Conservation (phyloP, 768 basidiomycete species). For the Paxillus involutus region DNA sequence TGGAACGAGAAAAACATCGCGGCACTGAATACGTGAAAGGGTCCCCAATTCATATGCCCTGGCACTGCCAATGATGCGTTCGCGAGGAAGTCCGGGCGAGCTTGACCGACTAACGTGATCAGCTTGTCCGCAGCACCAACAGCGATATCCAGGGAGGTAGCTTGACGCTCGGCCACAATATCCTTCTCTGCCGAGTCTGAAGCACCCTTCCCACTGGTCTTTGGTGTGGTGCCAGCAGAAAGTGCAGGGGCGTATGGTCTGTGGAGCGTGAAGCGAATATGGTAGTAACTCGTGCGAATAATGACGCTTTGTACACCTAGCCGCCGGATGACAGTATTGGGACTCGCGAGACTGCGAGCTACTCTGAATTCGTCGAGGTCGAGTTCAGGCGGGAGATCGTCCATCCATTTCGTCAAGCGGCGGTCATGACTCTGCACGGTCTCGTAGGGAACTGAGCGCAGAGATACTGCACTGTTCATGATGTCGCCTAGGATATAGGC, state of each 20-base stretch:
- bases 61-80: conserved; percentile 70
- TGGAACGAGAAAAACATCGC: conserved; percentile 94
- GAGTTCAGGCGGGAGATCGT: conserved; percentile 70
- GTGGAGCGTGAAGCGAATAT: conserved; percentile 84
- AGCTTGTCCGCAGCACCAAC: conserved; percentile 76
- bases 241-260: conserved; percentile 60
- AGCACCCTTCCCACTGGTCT: conserved; percentile 24
- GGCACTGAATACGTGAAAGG: conserved; percentile 82
- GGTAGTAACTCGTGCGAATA: conserved; percentile 73
- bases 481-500: conserved; percentile 81
- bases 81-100: conserved; percentile 72
- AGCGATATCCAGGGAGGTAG: conserved; percentile 70
- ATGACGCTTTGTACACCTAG: conserved; percentile 81
- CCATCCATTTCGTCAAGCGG: conserved; percentile 72
- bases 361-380: conserved; percentile 76
- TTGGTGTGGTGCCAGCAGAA: conserved; percentile 19
- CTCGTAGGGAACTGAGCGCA: conserved; percentile 77
- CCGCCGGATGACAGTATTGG: conserved; percentile 57
- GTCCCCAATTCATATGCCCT: conserved; percentile 82
- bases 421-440: conserved; percentile 72
- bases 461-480: conserved; percentile 81
- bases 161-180: conserved; percentile 37
- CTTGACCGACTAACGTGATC: conserved; percentile 74
- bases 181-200: conserved; percentile 31
- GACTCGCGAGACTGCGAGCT: conserved; percentile 68